These are phyloP conservation scores for Talaromyces nanjingensis DNA, from an alignment of 495 filamentous ascomycete genomes.

Conservation along the genomic window DNA sequence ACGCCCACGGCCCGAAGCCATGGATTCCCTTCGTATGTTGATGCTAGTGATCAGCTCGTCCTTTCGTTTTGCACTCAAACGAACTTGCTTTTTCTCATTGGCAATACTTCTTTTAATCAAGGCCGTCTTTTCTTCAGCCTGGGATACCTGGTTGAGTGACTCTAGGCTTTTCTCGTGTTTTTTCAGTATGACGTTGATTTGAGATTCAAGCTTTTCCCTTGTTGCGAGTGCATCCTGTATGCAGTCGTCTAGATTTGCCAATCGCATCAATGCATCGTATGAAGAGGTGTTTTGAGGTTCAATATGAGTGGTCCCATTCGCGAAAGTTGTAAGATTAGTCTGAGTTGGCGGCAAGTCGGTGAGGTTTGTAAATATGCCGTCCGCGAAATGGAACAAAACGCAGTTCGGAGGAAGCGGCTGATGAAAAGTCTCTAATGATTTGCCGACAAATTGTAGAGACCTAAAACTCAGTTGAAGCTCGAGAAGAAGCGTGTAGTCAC, in stretches of 20 bases:
- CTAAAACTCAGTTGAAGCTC: conserved; percentile 64
- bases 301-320: conserved; percentile 19
- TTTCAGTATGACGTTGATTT: conserved; percentile 69
- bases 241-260: conserved; percentile 85
- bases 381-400: conserved; percentile 77
- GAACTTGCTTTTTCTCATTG: conserved; percentile 57
- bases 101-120: conserved; percentile 54
- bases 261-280: conserved; percentile 83
- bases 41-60: conserved; percentile 62
- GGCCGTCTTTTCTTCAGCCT: conserved; percentile 55
- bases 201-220: conserved; percentile 60
- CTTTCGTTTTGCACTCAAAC: conserved; percentile 49
- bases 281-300: conserved; percentile 61
- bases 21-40: conserved; percentile 55
- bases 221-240: conserved; percentile 86
- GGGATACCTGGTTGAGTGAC: conserved; percentile 45
- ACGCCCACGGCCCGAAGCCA: conserved; percentile 50
- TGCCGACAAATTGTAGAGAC: conserved; percentile 75
- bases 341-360: conserved; percentile 48
- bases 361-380: conserved; percentile 79
- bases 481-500: conserved; percentile 59
- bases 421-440: conserved; percentile 60
- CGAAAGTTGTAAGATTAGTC: conserved; percentile 15
- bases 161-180: conserved; percentile 37
- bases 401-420: conserved; percentile 80